Conservation (phyloP, 1,284 basidiomycete species). For the Phlebopus sp. region DNA sequence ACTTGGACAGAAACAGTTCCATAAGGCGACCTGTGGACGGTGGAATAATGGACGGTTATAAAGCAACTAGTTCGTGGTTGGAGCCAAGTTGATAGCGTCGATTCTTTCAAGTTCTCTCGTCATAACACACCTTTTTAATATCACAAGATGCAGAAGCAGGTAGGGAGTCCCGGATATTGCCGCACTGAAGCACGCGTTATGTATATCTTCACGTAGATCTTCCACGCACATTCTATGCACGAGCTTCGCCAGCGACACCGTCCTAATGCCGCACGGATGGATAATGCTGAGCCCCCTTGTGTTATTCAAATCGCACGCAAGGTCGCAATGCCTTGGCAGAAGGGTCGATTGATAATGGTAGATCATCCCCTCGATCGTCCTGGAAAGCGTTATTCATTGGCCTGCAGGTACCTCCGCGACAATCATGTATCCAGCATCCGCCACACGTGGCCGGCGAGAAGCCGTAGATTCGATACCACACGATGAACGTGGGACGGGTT, state of each 20-base stretch:
- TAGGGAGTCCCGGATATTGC: conserved; percentile 15
- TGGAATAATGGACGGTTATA: conserved; percentile 16
- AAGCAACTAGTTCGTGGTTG: neutral
- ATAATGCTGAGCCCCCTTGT: conserved; percentile 16
- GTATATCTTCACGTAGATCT: conserved; percentile 13
- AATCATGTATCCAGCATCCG: conserved; percentile 7
- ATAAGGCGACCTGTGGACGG: conserved; percentile 8
- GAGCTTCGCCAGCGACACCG: conserved; percentile 9
- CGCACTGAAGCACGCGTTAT: conserved; percentile 23
- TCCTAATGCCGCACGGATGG: conserved; percentile 2
- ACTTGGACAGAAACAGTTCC: conserved; percentile 18
- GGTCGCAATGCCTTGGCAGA: conserved; percentile 17
- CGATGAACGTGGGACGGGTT: conserved; percentile 12
- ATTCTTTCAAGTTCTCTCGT: conserved; percentile 7
- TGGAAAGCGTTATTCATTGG: conserved; percentile 8
- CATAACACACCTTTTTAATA: conserved; percentile 28
- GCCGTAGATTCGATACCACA: conserved; percentile 11
- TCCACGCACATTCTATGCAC: conserved; percentile 12
- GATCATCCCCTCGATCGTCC: neutral
- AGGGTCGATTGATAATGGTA: conserved; percentile 24
- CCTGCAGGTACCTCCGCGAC: conserved; percentile 25
- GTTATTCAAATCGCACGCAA: conserved; percentile 26
- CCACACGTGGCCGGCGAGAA: conserved; percentile 19
- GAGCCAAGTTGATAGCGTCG: conserved; percentile 12
- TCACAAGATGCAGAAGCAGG: conserved; percentile 21